Base-by-base conservation (phyloP, 1,284 basidiomycete genomes). In the Abortiporus biennis region DNA sequence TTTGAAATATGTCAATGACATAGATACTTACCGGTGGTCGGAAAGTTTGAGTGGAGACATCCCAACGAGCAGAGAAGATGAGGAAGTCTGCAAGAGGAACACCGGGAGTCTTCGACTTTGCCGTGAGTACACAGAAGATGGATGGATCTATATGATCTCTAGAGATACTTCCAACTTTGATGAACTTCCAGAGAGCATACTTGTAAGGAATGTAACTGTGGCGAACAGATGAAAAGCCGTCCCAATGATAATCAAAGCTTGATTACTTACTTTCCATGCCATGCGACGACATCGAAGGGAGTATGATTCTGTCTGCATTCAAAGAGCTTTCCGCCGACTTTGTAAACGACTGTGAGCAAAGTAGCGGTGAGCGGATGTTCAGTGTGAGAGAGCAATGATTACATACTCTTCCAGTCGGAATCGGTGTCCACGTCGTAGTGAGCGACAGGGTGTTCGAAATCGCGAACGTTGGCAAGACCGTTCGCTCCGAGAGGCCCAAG, bases 221-320 rank as follows among this genome's bases (percentile, higher is more conserved):
- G 11, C 13, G 4, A 22, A 11, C 6, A 37, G 16, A 11, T 37
- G 6, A 24, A n/a, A 38, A 24, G 20, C n/a, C 27, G 6, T 38
- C 13, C 11, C 22, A 12, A 25, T 23, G 22, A 8, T 9, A 27
- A 15, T 3, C n/a, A n/a, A 24, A 27, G 22, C 23, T 6, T 13
- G 31, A 12, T 13, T 2, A 61, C 74, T 44, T 55, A 78, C 77
- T 77, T 80, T 59, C 78, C 78, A 42, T 76, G 72, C 74, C 76
- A 84, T 0, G 80, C 80, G 34, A 85, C 82, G 22, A 85, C 81
- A 53, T 86, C 83, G 57, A 84, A 85, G 0, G 81, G 80, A 1
- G 80, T 80, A 55, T 84, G 79, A 35, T 78, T 68, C 51, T 84
- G 80, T 37, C 64, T 63, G 52, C 75, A 79, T 5, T 61, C 56